Evolutionary conservation across 2,329 filamentous ascomycete species (phyloP).

Genomic region (Diaporthe sp.): DNA sequence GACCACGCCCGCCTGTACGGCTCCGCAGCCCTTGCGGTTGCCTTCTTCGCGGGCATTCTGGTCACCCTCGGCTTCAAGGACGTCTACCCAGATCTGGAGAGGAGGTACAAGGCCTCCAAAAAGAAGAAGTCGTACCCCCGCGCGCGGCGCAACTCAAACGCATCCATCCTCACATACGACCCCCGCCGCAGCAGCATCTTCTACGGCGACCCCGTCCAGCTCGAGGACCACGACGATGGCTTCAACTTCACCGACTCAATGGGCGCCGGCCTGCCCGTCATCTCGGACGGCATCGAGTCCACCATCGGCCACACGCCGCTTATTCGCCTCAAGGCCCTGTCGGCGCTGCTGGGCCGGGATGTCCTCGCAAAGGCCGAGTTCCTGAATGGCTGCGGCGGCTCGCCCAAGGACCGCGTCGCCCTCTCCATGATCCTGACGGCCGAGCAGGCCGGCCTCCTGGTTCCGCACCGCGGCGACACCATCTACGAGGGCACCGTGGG

Average conservation of each 20-base stretch:
- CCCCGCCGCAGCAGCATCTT: slow-evolving; percentile 60
- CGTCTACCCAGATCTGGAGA: slow-evolving; percentile 81
- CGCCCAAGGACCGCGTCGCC: slow-evolving; percentile 95
- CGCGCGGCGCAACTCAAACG: slow-evolving; percentile 39
- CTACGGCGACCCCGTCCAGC: slow-evolving; percentile 62
- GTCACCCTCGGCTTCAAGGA: slow-evolving; percentile 85
- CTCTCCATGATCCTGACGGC: slow-evolving; percentile 89
- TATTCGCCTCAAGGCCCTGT: slow-evolving; percentile 87
- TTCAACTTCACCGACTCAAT: slow-evolving; percentile 44
- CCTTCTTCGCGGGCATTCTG: slow-evolving; percentile 83
- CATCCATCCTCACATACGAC: slow-evolving; percentile 38
- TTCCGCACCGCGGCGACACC: slow-evolving; percentile 87
- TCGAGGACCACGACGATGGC: slow-evolving; percentile 66
- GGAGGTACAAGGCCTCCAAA: slow-evolving; percentile 64
- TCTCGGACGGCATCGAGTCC: slow-evolving; percentile 87
- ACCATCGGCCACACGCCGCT: slow-evolving; percentile 95
- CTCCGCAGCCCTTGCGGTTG: slow-evolving; percentile 75
- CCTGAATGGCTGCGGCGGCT: slow-evolving; percentile 93
- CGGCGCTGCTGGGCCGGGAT: slow-evolving; percentile 86
- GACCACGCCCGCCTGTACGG: slow-evolving; percentile 74
- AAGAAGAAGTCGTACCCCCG: slow-evolving; percentile 51
- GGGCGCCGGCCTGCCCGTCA: slow-evolving; percentile 50
- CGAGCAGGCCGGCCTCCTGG: slow-evolving; percentile 81
- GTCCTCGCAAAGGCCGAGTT: slow-evolving; percentile 97
- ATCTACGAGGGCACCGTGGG: slow-evolving; percentile 98